Percentiles rank a stretch among this genome's conserved stretches.
Conservation (phyloP, 306 rosid species). For the Lotus japonicus region DNA sequence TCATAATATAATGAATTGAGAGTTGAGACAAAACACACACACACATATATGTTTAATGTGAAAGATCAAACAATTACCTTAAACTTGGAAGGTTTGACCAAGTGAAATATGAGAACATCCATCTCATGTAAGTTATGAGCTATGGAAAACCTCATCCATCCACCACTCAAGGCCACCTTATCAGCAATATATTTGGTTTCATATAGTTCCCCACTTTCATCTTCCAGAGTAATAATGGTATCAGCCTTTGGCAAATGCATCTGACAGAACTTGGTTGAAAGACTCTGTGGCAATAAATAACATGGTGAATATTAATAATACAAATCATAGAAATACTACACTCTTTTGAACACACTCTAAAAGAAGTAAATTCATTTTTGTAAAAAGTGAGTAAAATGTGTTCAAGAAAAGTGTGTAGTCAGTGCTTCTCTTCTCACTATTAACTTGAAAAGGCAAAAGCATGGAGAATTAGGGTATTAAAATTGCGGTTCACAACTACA, state of each 20-base stretch:
- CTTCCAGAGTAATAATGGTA: conserved; percentile 39
- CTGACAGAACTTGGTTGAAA: conserved; percentile 34
- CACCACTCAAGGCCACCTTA: conserved; percentile 44
- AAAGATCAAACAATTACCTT: conserved; percentile 29
- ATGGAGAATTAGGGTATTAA: too few species aligned
- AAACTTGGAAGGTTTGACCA: conserved; percentile 33
- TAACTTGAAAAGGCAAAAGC: too few species aligned
- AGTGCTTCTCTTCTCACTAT: too few species aligned
- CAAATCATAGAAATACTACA: not conserved
- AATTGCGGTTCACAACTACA: too few species aligned
- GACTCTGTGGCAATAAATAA: conserved; percentile 41
- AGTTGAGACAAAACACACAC: too few species aligned
- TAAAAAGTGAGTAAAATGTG: too few species aligned
- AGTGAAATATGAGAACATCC: conserved; percentile 39
- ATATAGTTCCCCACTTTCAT: conserved; percentile 28
- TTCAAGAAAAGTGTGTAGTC: too few species aligned
- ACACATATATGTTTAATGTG: too few species aligned
- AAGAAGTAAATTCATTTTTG: too few species aligned
- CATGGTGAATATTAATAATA: not conserved
- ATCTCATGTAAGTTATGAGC: conserved; percentile 32
- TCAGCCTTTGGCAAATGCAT: conserved; percentile 37
- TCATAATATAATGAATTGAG: too few species aligned
- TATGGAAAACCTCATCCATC: conserved; percentile 45
- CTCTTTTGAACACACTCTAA: too few species aligned
- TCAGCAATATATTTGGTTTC: conserved; percentile 28